A percentile compares a stretch with the other conserved stretches of the same genome.
phyloP scores from a whole-genome alignment of 257 asterid species.

The Fraxinus quadrangulata region DNA sequence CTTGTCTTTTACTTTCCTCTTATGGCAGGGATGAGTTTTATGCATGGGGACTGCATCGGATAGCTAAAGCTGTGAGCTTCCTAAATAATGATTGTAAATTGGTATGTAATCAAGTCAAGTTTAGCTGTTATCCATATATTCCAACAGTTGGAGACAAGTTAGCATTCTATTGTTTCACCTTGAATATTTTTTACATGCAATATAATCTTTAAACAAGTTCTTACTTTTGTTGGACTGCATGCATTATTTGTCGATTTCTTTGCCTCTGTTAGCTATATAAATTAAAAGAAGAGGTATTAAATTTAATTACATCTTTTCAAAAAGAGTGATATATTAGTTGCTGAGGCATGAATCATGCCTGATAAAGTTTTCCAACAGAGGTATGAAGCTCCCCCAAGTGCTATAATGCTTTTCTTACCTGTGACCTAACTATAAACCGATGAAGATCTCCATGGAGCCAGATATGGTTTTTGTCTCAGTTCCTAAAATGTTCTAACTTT shows the following conservation, averaged over 20 bases:
- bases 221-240: neutral
- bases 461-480: neutral
- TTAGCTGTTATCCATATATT: constrained; percentile 11
- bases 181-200: neutral
- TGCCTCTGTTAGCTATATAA: neutral
- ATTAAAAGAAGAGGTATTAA: neutral
- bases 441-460: neutral
- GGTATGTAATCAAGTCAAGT: constrained; percentile 48
- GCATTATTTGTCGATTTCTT: neutral
- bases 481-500: neutral
- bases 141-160: constrained; percentile 19
- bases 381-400: neutral
- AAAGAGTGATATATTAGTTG: neutral
- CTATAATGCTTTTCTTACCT: neutral
- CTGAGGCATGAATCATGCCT: neutral
- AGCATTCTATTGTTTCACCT: neutral
- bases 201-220: neutral
- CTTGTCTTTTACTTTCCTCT: constrained; percentile 24
- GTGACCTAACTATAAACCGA: constrained; percentile 3
- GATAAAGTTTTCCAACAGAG: neutral
- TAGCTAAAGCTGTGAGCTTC: constrained; percentile 99
- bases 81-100: constrained; percentile 95
- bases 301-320: too few species aligned
- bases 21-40: constrained; percentile 81
- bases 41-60: constrained; percentile 99